A percentile compares a stretch with the other conserved stretches of the same genome.
These are phyloP conservation scores for Anaeramoeba flamelloides DNA, from an alignment of 78 protist genomes.

Conservation along the genomic window DNA sequence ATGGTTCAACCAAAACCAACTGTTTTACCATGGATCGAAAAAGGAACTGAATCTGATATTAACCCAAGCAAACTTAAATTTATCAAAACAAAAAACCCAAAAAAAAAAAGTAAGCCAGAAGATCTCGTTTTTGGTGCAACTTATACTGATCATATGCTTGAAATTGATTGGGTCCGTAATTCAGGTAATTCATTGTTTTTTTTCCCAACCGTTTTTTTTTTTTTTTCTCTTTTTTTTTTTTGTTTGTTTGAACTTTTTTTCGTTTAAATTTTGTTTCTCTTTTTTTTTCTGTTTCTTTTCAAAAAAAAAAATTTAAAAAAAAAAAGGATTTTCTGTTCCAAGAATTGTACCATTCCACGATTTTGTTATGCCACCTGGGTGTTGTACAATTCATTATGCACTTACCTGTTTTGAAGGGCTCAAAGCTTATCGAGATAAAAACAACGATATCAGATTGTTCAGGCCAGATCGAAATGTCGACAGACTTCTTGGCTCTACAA, in stretches of 20 bases:
- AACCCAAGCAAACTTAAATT: conserved; percentile 14
- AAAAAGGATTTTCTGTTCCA: neutral
- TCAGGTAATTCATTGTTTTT: too few species aligned
- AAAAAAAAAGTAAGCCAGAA: conserved; percentile 23
- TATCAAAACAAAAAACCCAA: conserved; percentile 33
- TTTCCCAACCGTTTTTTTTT: too few species aligned
- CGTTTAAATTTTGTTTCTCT: too few species aligned
- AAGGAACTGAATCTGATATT: neutral
- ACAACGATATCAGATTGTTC: conserved; percentile 40
- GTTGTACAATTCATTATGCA: neutral
- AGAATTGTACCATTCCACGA: neutral
- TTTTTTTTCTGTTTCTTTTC: too few species aligned
- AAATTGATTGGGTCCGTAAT: conserved; percentile 55
- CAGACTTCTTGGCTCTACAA: conserved; percentile 48
- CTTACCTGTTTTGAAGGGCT: conserved; percentile 80
- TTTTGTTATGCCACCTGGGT: neutral
- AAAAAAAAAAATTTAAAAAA: too few species aligned
- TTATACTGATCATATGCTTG: conserved; percentile 78
- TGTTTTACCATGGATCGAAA: neutral
- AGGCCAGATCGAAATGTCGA: conserved; percentile 79
- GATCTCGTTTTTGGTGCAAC: conserved; percentile 62
- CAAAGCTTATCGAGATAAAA: conserved; percentile 64
- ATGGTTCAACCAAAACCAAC: neutral
- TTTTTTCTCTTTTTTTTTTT: too few species aligned
- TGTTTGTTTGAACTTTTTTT: too few species aligned